Evolutionary conservation across 2,329 filamentous ascomycete genomes (phyloP), one percentile per base, ranked within the genome.

Genomic region (Monilinia fructicola): DNA sequence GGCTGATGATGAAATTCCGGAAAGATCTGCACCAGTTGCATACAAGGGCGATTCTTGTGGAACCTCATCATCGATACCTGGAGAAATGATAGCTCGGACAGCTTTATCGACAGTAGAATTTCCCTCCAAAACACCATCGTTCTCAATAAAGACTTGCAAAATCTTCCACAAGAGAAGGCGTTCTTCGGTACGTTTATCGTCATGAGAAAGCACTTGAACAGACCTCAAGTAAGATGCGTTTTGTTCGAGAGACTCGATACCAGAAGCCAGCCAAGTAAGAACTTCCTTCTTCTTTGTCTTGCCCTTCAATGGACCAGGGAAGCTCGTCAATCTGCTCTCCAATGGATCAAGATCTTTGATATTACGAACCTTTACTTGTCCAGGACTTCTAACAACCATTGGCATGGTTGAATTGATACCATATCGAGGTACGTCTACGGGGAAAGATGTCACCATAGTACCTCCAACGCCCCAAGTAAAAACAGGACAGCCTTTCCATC

Each of bases 261-360:
- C 92, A 67, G 84, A 81, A 5, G 83, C 85, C 54, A 99, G 82
- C 95, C 96, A 99, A 2, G 86, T 78, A 54, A 93, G 73, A 0
- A 92, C 85, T 65, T 99, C 94, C 80, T 98, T 99, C 83, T 99
- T 99, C 82, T 97, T 98, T 1, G 89, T 87, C 76, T 97, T 98
- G 52, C 88, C 85, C 77, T 90, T 93, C 38, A 99, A 80, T 3
- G 96, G 95, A 0, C 95, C 95, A 0, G 95, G 95, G 74, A 98
- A 98, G 72, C 89, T 92, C 23, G 87, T 84, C 59, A 95, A 80
- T 2, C 88, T 85, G 44, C 95, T 92, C 31, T 86, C 81, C 11
- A 93, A 80, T 5, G 91, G 87, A 54, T 91, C 80, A 40, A 92
- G 81, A 54, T 93, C 87, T 75, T 90, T 95, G 69, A 91, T 84